These are phyloP conservation scores for Dianthus caryophyllus DNA, from an alignment of 148 eudicot species.

Conservation along the genomic window DNA sequence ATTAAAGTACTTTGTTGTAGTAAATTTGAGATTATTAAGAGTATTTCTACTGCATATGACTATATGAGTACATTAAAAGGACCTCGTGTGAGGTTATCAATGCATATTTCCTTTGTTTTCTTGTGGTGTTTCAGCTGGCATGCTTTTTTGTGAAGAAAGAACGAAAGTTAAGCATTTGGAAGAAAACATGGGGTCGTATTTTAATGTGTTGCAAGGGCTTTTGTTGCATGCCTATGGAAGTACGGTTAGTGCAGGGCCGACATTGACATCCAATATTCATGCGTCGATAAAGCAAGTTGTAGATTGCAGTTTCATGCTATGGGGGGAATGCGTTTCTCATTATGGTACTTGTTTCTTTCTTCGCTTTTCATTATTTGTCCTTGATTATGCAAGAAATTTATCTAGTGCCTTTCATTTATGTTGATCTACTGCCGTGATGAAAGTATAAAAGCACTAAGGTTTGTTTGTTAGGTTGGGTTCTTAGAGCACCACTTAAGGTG, in stretches of 20 bases:
- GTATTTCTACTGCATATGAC: neutral
- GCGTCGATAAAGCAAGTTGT: constrained; percentile 66
- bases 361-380: constrained; percentile 10
- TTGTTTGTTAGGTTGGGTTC: neutral
- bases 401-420: neutral
- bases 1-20: neutral
- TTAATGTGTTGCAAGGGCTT: constrained; percentile 79
- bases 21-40: neutral
- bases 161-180: constrained; percentile 61
- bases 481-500: neutral
- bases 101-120: neutral
- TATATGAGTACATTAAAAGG: neutral
- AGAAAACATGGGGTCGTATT: constrained; percentile 81
- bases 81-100: neutral
- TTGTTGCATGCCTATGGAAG: constrained; percentile 69
- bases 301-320: constrained; percentile 77
- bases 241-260: constrained; percentile 80
- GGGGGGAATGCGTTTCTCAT: constrained; percentile 63
- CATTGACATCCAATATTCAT: constrained; percentile 64
- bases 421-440: neutral
- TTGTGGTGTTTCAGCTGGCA: constrained; percentile 57
- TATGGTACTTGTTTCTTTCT: constrained; percentile 44
- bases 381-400: neutral
- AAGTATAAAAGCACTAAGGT: neutral
- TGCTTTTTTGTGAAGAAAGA: constrained; percentile 70